Base-by-base conservation (phyloP, 208 protist genomes). In the Acanthamoeba lugdunensis region DNA sequence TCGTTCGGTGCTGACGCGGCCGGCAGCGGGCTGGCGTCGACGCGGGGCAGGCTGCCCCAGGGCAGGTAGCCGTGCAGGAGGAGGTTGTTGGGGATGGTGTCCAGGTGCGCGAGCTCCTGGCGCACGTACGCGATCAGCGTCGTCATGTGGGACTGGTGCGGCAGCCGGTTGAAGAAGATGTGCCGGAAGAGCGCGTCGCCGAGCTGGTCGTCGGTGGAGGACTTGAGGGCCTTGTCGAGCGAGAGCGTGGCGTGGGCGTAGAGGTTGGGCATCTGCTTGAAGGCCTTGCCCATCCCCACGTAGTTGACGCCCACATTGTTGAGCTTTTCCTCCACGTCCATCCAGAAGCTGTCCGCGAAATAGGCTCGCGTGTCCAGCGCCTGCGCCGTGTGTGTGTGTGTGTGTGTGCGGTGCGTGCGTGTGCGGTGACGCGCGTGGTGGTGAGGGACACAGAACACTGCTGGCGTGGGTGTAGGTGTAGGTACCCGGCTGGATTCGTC, bases 31-130 rank as follows among this genome's bases (percentile, higher is more conserved):
- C 45, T 28, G 58, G 23, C 58, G 7, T 65, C 58, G 23, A 67
- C 61, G 67, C 67, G 67, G 8, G 75, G 75, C 25, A 82, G 75
- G 41, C 45, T 82, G 75, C 75, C 75, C 75, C 75, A 82, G 37
- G 75, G 75, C 75, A 82, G 75, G 30, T 82, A 82, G n/a, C 75
- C 75, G 45, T 82, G 75, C 21, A 82, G 75, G 45, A 82, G 75
- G 25, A 82, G 41, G 75, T 82, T 82, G 75, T 82, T 82, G 75
- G 75, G 41, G 13, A 82, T 54, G 48, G 75, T 56, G 48, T 82
- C 41, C 48, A 82, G 41, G 75, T 82, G 33, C 23, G 41, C 41
- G 13, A 82, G 33, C 48, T 82, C 75, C 25, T 82, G 75, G 23
- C 75, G 33, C 75, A 82, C 75, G 75, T 82, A 82, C 25, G 21